These are phyloP conservation scores for Tricholoma matsutake DNA, from an alignment of 768 basidiomycete genomes.

Conservation along the genomic window DNA sequence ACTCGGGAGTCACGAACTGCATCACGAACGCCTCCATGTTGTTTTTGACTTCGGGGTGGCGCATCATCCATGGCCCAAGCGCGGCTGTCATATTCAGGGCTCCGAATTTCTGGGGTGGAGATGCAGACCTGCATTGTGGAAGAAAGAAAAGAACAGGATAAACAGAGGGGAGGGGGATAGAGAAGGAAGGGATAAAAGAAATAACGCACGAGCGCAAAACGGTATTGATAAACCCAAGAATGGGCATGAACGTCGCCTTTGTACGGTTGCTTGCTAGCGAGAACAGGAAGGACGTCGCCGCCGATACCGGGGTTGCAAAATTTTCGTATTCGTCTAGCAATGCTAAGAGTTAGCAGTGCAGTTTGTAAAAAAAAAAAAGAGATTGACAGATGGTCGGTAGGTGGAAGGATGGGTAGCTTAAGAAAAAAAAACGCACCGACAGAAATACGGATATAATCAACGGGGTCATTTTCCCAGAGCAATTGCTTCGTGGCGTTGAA, in stretches of 20 bases:
- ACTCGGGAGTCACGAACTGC: constrained; percentile 72
- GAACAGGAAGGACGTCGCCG: constrained; percentile 79
- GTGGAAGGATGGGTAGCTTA: too few species aligned
- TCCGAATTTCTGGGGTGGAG: constrained; percentile 72
- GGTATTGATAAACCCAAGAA: constrained; percentile 73
- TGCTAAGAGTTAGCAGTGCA: not conserved
- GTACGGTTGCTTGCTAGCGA: constrained; percentile 76
- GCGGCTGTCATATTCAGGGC: constrained; percentile 81
- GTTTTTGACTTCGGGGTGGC: constrained; percentile 74
- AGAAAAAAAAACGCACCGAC: constrained; percentile 49
- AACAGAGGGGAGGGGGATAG: not conserved
- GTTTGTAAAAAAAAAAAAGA: too few species aligned
- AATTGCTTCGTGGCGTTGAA: constrained; percentile 67
- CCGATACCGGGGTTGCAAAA: constrained; percentile 71
- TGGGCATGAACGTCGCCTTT: constrained; percentile 77
- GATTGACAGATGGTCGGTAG: too few species aligned
- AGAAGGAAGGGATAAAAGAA: not conserved
- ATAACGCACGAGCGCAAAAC: constrained; percentile 62
- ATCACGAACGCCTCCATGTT: constrained; percentile 78
- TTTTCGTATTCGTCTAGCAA: constrained; percentile 76
- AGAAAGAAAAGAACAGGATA: constrained; percentile 7
- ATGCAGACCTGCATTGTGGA: constrained; percentile 31
- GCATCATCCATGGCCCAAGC: constrained; percentile 77
- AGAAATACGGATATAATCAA: constrained; percentile 75
- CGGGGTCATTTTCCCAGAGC: constrained; percentile 78